A percentile compares a stretch with the other conserved stretches of the same genome.
phyloP scores from a whole-genome alignment of 1,139 yeast species.

The Taiozyma sp. region DNA sequence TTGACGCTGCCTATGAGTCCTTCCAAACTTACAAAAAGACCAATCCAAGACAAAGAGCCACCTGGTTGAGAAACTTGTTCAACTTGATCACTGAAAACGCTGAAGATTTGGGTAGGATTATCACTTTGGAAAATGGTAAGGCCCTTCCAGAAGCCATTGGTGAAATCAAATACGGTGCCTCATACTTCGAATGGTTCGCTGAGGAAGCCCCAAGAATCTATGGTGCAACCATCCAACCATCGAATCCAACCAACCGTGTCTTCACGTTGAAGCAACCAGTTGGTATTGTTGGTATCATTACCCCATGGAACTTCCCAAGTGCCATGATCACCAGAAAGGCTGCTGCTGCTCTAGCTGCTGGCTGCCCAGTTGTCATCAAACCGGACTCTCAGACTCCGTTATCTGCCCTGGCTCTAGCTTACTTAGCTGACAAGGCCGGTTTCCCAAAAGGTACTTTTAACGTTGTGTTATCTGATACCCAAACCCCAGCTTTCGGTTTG shows the following conservation, averaged over 20 bases:
- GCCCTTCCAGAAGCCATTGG: slow-evolving; percentile 71
- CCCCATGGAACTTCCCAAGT: slow-evolving; percentile 96
- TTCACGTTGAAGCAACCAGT: slow-evolving; percentile 71
- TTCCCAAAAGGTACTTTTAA: slow-evolving; percentile 83
- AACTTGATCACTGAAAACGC: slow-evolving; percentile 56
- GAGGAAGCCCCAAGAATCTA: slow-evolving; percentile 78
- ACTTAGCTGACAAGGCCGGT: slow-evolving; percentile 72
- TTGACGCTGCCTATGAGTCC: slow-evolving; percentile 54
- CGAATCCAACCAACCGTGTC: slow-evolving; percentile 50
- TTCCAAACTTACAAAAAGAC: slow-evolving; percentile 54
- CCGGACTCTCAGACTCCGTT: slow-evolving; percentile 91
- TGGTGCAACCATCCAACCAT: slow-evolving; percentile 69
- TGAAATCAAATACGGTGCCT: slow-evolving; percentile 71
- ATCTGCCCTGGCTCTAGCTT: slow-evolving; percentile 76
- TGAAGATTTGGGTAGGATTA: slow-evolving; percentile 68
- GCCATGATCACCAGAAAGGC: slow-evolving; percentile 92
- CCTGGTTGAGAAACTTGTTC: slow-evolving; percentile 57
- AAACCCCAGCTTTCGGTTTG: slow-evolving; percentile 55
- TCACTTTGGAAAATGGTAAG: slow-evolving; percentile 83
- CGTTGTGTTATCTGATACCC: slow-evolving; percentile 53
- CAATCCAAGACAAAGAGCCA: slow-evolving; percentile 60
- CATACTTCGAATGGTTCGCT: slow-evolving; percentile 81
- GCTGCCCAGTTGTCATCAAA: slow-evolving; percentile 84
- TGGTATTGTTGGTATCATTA: slow-evolving; percentile 86
- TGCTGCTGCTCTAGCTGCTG: slow-evolving; percentile 91